Evolutionary conservation across 768 basidiomycete genomes (phyloP).

Genomic region (Phylloporus arenicola): DNA sequence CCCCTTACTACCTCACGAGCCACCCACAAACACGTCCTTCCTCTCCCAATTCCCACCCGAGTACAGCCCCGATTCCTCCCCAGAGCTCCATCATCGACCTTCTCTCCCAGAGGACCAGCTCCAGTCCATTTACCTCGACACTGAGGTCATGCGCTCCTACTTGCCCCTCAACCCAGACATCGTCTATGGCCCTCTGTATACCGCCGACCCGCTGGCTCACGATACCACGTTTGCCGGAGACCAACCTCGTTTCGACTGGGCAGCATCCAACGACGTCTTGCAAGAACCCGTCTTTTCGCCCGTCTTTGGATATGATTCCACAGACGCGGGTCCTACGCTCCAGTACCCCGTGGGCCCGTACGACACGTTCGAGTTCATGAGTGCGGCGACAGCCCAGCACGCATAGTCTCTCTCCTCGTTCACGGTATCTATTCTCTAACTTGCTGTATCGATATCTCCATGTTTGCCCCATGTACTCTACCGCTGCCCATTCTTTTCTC

Average conservation of each 20-base stretch:
- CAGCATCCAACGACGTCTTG: conserved; percentile 9
- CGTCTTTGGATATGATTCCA: conserved; percentile 17
- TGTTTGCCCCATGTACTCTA: conserved; percentile 7
- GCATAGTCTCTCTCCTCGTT: conserved; percentile 9
- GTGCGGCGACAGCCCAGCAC: conserved; percentile 15
- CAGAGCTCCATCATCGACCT: conserved; percentile 8
- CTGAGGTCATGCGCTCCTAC: conserved; percentile 20
- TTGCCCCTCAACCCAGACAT: conserved; percentile 13
- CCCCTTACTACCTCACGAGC: conserved; percentile 7
- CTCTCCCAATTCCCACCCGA: conserved; percentile 20
- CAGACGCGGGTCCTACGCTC: conserved; percentile 11
- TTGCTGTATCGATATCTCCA: conserved; percentile 26
- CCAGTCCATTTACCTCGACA: conserved; percentile 19
- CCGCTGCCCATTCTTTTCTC: conserved; percentile 11
- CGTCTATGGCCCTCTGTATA: conserved; percentile 20
- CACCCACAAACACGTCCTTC: conserved; percentile 16
- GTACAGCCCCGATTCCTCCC: conserved; percentile 9
- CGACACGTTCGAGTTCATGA: conserved; percentile 30
- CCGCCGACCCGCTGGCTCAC: conserved; percentile 8
- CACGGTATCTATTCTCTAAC: conserved; percentile 18
- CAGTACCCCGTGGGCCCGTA: conserved; percentile 17
- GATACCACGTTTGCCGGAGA: conserved; percentile 14
- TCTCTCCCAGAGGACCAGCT: conserved; percentile 21
- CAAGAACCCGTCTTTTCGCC: conserved; percentile 14
- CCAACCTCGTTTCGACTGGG: conserved; percentile 13